phyloP scores from a whole-genome alignment of 805 yeast genomes.

The Suhomyces vadensis region DNA sequence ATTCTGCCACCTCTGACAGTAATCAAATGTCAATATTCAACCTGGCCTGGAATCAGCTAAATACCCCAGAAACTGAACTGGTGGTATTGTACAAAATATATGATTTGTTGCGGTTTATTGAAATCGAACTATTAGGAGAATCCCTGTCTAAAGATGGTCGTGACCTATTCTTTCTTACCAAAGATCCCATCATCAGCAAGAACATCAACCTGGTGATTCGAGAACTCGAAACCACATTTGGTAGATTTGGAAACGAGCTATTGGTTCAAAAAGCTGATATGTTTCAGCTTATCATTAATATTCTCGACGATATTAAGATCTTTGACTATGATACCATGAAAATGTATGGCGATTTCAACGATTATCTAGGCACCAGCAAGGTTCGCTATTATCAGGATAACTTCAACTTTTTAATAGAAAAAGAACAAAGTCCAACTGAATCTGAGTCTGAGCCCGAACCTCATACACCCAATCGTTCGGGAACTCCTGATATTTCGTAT shows the following conservation, averaged over 20 bases:
- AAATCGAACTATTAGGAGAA: slow-evolving; percentile 10
- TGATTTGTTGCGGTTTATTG: slow-evolving; percentile 11
- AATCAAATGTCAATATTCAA: slow-evolving; percentile 9
- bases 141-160: not conserved
- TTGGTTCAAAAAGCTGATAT: slow-evolving; percentile 14
- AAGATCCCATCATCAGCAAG: slow-evolving; percentile 8
- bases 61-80: slow-evolving; percentile 1
- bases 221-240: slow-evolving; percentile 11
- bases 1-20: slow-evolving; percentile 5
- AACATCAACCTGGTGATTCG: slow-evolving; percentile 6
- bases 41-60: slow-evolving; percentile 10
- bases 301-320: slow-evolving; percentile 20
- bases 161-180: slow-evolving; percentile 5
- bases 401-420: slow-evolving; percentile 9
- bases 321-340: slow-evolving; percentile 15
- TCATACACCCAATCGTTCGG: not conserved
- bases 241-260: slow-evolving; percentile 7
- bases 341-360: slow-evolving; percentile 18
- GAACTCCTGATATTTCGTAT: not conserved
- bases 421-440: slow-evolving; percentile 1
- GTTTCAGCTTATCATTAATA: slow-evolving; percentile 14
- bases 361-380: not conserved
- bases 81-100: slow-evolving; percentile 6
- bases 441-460: not conserved
- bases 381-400: slow-evolving; percentile 14